Conservation (phyloP, 345 rosid genomes). For the Salix koriyanagi region DNA sequence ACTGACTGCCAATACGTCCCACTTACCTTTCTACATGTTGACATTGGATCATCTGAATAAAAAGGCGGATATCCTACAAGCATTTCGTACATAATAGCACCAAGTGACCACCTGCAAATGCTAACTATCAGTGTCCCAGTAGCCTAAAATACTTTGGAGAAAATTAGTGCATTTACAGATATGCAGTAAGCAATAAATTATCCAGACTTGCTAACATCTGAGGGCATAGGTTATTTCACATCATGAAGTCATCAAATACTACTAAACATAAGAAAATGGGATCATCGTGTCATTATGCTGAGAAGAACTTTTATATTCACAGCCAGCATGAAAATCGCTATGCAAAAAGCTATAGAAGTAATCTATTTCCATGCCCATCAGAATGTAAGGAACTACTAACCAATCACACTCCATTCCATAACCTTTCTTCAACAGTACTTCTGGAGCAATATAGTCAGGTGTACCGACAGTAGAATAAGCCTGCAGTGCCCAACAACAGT, state of each 20-base stretch:
- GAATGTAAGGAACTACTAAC: conserved; percentile 39
- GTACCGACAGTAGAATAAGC: conserved; percentile 98
- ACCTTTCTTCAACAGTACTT: conserved; percentile 91
- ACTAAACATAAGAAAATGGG: background rate
- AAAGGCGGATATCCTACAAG: conserved; percentile 95
- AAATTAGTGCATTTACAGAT: conserved; percentile 6
- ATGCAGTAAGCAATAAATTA: conserved; percentile 1
- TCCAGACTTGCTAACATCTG: background rate
- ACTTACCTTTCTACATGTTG: conserved; percentile 84
- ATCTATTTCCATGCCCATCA: background rate
- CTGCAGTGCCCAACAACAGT: conserved; percentile 38
- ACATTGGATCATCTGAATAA: conserved; percentile 97
- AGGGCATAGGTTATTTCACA: background rate
- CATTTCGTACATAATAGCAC: conserved; percentile 97
- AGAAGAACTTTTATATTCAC: background rate
- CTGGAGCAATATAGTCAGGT: conserved; percentile 97
- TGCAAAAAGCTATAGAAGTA: background rate
- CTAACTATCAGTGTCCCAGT: conserved; percentile 13
- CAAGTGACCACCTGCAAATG: conserved; percentile 88
- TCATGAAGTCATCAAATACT: background rate
- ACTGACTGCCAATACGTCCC: background rate
- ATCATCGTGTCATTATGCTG: background rate
- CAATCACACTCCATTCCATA: conserved; percentile 98
- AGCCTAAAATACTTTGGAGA: conserved; percentile 5
- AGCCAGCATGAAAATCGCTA: background rate